Conservation (phyloP, 306 rosid species). For the Acacia confusa region DNA sequence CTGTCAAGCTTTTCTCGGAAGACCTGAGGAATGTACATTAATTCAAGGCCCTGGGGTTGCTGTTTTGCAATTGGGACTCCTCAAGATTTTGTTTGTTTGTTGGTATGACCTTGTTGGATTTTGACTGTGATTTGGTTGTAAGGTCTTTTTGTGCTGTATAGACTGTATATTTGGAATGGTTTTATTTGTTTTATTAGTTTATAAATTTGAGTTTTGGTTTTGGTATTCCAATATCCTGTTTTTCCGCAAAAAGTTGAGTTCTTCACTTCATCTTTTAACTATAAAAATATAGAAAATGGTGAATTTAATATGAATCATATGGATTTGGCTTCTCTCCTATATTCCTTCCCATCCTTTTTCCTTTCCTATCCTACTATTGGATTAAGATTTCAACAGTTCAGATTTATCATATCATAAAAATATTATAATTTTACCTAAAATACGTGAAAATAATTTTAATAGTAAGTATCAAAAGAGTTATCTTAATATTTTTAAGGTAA, state of each 20-base stretch:
- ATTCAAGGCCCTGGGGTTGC: constrained; percentile 18
- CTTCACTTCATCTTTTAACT: neutral
- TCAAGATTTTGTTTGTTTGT: neutral
- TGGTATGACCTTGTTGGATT: constrained; percentile 11
- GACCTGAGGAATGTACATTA: constrained; percentile 28
- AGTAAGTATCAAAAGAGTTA: too few species aligned
- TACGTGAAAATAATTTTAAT: too few species aligned
- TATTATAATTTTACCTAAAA: too few species aligned
- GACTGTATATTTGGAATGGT: neutral
- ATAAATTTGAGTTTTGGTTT: neutral
- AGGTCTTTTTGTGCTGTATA: constrained; percentile 22
- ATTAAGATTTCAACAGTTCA: too few species aligned
- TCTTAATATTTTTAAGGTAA: too few species aligned
- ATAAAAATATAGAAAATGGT: neutral
- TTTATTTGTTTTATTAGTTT: neutral
- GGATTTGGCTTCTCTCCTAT: too few species aligned
- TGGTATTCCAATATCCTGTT: neutral
- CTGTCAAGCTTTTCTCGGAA: constrained; percentile 22
- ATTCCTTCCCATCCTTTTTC: too few species aligned
- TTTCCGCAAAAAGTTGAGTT: neutral
- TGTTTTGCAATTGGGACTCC: constrained; percentile 30
- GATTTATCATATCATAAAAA: too few species aligned
- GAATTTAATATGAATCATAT: neutral
- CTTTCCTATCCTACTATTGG: too few species aligned
- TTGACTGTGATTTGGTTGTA: constrained; percentile 27